A percentile compares a stretch with the other conserved stretches of the same genome.
These are phyloP conservation scores for Plenodomus biglobosus DNA, from an alignment of 2,329 filamentous ascomycete genomes.

Conservation along the genomic window DNA sequence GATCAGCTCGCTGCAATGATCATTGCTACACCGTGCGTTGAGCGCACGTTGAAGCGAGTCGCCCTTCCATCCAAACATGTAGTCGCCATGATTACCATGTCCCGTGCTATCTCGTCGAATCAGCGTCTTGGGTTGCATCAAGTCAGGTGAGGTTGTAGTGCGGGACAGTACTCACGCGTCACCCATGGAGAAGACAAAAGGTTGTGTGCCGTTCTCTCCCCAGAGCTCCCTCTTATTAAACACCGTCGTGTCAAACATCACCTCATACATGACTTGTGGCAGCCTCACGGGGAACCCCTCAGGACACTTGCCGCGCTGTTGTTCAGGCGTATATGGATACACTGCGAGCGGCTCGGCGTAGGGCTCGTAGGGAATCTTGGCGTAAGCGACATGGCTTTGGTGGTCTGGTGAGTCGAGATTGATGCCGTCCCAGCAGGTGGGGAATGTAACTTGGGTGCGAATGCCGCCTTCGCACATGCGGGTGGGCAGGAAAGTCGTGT, in stretches of 20 bases:
- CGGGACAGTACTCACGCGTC: constrained; percentile 25
- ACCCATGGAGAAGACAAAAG: constrained; percentile 36
- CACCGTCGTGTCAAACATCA: constrained; percentile 48
- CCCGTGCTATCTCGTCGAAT: constrained; percentile 27
- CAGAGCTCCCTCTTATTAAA: constrained; percentile 31
- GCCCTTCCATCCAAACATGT: constrained; percentile 35
- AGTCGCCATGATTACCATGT: constrained; percentile 31
- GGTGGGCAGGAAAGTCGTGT: constrained; percentile 44
- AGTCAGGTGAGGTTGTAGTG: background rate
- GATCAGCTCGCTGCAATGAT: no score
- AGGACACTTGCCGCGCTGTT: constrained; percentile 45
- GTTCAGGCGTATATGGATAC: constrained; percentile 21
- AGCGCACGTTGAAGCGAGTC: constrained; percentile 33
- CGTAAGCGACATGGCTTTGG: constrained; percentile 54
- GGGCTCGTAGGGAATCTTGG: constrained; percentile 34
- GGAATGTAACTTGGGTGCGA: constrained; percentile 49
- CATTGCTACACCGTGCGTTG: constrained; percentile 5
- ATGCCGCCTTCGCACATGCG: constrained; percentile 49
- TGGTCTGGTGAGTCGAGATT: constrained; percentile 58
- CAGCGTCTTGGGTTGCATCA: background rate
- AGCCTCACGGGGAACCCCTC: constrained; percentile 48
- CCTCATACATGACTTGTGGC: constrained; percentile 52
- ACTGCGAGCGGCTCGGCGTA: constrained; percentile 21
- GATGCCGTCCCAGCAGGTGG: constrained; percentile 55
- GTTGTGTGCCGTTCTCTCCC: constrained; percentile 32